Conservation (phyloP, 495 filamentous ascomycete genomes). For the Delitschia confertaspora region DNA sequence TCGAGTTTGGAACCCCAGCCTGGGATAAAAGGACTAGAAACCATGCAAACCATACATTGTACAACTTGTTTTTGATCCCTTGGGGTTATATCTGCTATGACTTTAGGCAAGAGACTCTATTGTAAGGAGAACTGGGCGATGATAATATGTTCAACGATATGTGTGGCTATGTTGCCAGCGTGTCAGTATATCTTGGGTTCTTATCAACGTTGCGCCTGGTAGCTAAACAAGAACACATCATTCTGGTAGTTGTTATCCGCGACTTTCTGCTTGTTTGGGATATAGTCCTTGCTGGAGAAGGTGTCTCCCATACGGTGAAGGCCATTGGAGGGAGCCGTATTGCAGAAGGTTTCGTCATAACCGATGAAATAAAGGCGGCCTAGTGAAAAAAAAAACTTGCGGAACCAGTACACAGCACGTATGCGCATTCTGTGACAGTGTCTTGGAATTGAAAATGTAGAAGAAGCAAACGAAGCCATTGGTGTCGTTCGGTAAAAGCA, state of each 20-base stretch:
- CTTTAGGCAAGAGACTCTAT: slow-evolving; percentile 48
- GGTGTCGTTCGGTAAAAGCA: slow-evolving; percentile 49
- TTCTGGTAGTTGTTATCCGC: slow-evolving; percentile 49
- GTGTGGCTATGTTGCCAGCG: slow-evolving; percentile 41
- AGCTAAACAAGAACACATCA: slow-evolving; percentile 36
- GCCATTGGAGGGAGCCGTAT: slow-evolving; percentile 51
- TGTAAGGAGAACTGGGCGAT: slow-evolving; percentile 44
- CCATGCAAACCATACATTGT: slow-evolving; percentile 34
- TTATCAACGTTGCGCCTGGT: slow-evolving; percentile 37
- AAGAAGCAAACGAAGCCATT: slow-evolving; percentile 45
- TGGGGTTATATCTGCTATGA: slow-evolving; percentile 48
- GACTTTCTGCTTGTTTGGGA: slow-evolving; percentile 52
- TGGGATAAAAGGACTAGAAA: neutral
- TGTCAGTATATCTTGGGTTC: slow-evolving; percentile 47
- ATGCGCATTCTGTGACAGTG: slow-evolving; percentile 57
- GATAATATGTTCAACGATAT: slow-evolving; percentile 41
- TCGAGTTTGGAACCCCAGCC: slow-evolving; percentile 2
- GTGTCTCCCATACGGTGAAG: slow-evolving; percentile 39
- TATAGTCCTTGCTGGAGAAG: slow-evolving; percentile 42
- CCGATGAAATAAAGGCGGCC: slow-evolving; percentile 42
- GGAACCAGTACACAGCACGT: slow-evolving; percentile 39
- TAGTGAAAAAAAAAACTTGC: slow-evolving; percentile 33
- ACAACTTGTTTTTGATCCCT: slow-evolving; percentile 42
- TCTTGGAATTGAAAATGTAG: slow-evolving; percentile 53
- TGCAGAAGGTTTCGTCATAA: slow-evolving; percentile 45